Conservation (phyloP, 2,329 filamentous ascomycete genomes). For the Alternaria sp. region DNA sequence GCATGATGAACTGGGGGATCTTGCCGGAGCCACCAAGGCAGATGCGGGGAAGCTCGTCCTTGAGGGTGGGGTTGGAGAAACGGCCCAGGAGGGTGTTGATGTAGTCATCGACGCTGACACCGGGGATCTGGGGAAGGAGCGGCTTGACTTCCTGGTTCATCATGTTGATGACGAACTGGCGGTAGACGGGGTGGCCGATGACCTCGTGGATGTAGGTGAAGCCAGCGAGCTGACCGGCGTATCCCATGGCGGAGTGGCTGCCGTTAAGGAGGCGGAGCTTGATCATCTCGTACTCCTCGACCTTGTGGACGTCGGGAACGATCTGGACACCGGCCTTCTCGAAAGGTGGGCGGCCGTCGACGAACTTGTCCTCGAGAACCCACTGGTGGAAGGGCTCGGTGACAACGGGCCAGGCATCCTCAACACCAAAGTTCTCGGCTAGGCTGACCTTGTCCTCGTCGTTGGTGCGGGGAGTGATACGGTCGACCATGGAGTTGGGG, state of each 20-base stretch:
- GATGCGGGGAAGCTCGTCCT: conserved; percentile 38
- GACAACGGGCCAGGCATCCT: conserved; percentile 37
- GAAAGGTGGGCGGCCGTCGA: conserved; percentile 34
- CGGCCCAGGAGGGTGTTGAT: conserved; percentile 32
- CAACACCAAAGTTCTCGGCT: conserved; percentile 30
- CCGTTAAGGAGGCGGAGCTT: conserved; percentile 39
- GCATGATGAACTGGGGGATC: conserved; percentile 40
- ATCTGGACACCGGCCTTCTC: conserved; percentile 41
- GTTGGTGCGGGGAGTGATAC: conserved; percentile 36
- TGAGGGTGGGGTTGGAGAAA: conserved; percentile 38
- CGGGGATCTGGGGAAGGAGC: conserved; percentile 34
- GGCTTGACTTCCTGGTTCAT: conserved; percentile 40
- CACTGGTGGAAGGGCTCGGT: conserved; percentile 39
- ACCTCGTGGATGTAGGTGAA: conserved; percentile 39
- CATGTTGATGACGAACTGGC: conserved; percentile 37
- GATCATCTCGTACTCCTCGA: conserved; percentile 37
- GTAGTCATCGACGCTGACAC: conserved; percentile 36
- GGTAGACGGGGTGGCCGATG: conserved; percentile 29
- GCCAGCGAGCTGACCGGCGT: conserved; percentile 32
- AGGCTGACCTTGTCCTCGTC: conserved; percentile 29
- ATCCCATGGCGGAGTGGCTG: conserved; percentile 36
- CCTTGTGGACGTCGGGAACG: conserved; percentile 32
- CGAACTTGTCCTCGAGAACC: conserved; percentile 40
- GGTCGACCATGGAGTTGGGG: conserved; percentile 41
- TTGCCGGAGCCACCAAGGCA: conserved; percentile 40